Percentiles rank a stretch among this genome's conserved stretches.
Evolutionary conservation across 179 eudicot genomes (phyloP).

Genomic region (Camellia oleifera): DNA sequence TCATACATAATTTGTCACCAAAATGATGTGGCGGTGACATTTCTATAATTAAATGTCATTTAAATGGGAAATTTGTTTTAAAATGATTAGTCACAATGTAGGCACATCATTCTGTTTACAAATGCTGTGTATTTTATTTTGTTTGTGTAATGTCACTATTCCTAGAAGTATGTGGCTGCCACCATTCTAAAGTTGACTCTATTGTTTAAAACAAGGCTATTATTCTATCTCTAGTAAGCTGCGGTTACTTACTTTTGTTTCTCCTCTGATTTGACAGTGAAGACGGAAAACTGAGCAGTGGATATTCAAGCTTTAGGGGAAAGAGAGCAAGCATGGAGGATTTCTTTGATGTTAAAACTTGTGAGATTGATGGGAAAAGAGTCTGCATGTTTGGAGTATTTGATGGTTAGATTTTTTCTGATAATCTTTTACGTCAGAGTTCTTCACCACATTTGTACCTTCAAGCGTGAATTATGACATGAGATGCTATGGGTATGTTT

Average conservation of each 20-base stretch:
- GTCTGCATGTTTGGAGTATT: constrained; percentile 94
- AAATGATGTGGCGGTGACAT: too few relatives aligned
- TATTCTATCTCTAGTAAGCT: background rate
- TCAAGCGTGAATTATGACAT: background rate
- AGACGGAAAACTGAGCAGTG: constrained; percentile 84
- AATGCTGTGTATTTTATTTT: too few relatives aligned
- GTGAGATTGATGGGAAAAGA: constrained; percentile 63
- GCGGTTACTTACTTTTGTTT: constrained; percentile 9
- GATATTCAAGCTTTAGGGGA: constrained; percentile 92
- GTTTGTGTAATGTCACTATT: too few relatives aligned
- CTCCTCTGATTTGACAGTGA: constrained; percentile 59
- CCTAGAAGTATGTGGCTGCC: too few relatives aligned
- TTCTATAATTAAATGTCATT: too few relatives aligned
- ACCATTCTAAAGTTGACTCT: background rate
- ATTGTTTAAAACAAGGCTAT: background rate
- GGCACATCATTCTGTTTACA: too few relatives aligned
- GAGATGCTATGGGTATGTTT: background rate
- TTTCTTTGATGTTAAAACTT: constrained; percentile 80
- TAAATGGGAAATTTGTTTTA: too few relatives aligned
- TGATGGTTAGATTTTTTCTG: constrained; percentile 68
- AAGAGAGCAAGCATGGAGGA: constrained; percentile 99
- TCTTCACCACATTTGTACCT: too few relatives aligned
- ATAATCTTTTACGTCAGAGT: constrained; percentile 3
- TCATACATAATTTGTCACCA: too few relatives aligned
- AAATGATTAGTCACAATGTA: too few relatives aligned